Evolutionary conservation across 129 eudicot genomes (phyloP).

Genomic region (Tagetes erecta): DNA sequence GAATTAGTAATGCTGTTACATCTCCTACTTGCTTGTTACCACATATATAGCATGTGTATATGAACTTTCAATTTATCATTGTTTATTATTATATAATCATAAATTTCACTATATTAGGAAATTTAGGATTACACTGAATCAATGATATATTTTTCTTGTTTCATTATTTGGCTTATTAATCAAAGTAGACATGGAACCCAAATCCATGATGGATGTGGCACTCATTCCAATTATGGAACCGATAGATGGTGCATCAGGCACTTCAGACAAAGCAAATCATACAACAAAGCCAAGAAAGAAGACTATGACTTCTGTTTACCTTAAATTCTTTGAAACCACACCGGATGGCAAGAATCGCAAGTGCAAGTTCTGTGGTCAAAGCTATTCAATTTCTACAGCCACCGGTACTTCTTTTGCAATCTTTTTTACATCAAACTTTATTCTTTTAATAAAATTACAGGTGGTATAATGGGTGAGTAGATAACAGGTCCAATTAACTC

Average conservation of each 20-base stretch:
- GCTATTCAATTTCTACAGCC: constrained; percentile 96
- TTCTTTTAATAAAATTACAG: background rate
- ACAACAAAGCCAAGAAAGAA: constrained; percentile 76
- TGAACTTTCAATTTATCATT: background rate
- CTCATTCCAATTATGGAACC: constrained; percentile 61
- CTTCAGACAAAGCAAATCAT: constrained; percentile 64
- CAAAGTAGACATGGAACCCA: constrained; percentile 70
- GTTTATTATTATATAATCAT: constrained; percentile 5
- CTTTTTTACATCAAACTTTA: constrained; percentile 6
- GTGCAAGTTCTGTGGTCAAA: constrained; percentile 97
- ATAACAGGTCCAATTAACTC: background rate
- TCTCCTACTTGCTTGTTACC: constrained; percentile 13
- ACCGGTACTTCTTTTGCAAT: constrained; percentile 57
- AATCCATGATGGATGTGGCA: constrained; percentile 70
- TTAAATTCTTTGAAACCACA: constrained; percentile 81
- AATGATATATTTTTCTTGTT: background rate
- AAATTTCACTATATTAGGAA: background rate
- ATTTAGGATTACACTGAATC: background rate
- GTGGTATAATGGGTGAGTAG: background rate
- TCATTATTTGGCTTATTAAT: constrained; percentile 28
- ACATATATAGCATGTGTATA: constrained; percentile 11
- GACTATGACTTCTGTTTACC: constrained; percentile 91
- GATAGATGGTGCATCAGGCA: constrained; percentile 51
- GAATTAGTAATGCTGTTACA: background rate
- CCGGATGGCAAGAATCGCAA: constrained; percentile 86